Evolutionary conservation across 768 basidiomycete genomes (phyloP).

Genomic region (Auriscalpium microsporum): DNA sequence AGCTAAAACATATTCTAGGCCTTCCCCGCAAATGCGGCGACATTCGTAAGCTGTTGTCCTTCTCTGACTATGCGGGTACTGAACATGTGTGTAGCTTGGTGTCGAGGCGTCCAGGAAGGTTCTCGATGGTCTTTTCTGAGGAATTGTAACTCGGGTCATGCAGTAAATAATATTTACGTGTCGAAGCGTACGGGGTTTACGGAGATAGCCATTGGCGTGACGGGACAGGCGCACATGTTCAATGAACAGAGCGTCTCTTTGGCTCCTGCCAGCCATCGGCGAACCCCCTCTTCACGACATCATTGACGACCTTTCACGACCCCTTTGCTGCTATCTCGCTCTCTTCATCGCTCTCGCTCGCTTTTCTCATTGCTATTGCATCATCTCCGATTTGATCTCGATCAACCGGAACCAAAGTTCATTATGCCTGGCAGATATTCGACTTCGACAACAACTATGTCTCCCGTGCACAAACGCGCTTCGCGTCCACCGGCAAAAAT

Average conservation of each 20-base stretch:
- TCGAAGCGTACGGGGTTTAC: no score
- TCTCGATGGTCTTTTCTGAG: conserved; percentile 60
- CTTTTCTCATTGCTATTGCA: neutral
- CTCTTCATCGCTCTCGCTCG: neutral
- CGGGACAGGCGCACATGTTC: no score
- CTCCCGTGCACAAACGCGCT: neutral
- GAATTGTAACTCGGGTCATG: neutral
- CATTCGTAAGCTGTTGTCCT: conserved; percentile 54
- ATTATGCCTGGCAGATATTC: conserved; percentile 2
- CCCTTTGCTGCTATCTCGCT: neutral
- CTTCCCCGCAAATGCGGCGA: conserved; percentile 95
- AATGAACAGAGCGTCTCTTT: no score
- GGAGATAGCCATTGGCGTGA: no score
- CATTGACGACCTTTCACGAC: neutral
- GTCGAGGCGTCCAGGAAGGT: conserved; percentile 85
- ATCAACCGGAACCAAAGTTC: neutral
- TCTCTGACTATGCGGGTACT: conserved; percentile 6
- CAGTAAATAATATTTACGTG: no score
- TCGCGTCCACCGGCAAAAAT: neutral
- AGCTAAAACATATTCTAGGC: conserved; percentile 40
- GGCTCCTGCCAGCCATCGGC: no score
- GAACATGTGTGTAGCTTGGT: conserved; percentile 53
- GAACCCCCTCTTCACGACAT: neutral
- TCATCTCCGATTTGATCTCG: neutral
- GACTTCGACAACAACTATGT: conserved; percentile 4